A percentile compares a stretch with the other conserved stretches of the same genome.
Conservation (phyloP, 2,329 filamentous ascomycete species). For the Drechmeria coniospora region DNA sequence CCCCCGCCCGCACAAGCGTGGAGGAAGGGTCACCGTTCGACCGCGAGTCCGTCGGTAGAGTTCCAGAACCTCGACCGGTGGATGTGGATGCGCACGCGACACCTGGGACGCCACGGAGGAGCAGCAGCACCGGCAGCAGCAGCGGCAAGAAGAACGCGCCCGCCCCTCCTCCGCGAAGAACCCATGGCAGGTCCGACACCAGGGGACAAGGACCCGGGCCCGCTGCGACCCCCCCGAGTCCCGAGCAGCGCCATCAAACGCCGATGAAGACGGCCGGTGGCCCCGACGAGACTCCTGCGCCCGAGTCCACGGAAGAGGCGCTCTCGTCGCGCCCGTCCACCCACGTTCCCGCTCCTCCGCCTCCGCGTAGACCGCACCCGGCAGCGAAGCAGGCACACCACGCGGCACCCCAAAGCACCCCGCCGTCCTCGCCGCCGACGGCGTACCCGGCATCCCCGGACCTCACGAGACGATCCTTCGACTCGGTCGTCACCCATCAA, state of each 20-base stretch:
- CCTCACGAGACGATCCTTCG: no score
- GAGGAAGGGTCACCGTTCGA: slow-evolving; percentile 40
- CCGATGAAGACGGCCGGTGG: no score
- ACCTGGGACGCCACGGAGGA: not conserved
- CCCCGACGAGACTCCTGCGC: slow-evolving; percentile 25
- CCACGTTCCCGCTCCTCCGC: slow-evolving; percentile 35
- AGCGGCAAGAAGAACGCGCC: slow-evolving; percentile 28
- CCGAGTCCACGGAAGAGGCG: slow-evolving; percentile 36
- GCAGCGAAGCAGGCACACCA: slow-evolving; percentile 16
- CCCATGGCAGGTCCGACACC: slow-evolving; percentile 31
- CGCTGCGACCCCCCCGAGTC: not conserved
- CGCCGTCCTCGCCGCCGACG: no score
- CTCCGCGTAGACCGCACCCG: slow-evolving; percentile 33
- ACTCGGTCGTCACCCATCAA: slow-evolving; percentile 7
- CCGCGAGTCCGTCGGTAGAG: slow-evolving; percentile 35
- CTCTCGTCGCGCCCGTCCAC: slow-evolving; percentile 24
- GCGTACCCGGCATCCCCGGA: no score
- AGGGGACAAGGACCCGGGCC: slow-evolving; percentile 15
- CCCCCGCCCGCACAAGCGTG: slow-evolving; percentile 29
- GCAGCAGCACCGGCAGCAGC: not conserved
- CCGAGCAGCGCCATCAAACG: not conserved
- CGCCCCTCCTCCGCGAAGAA: slow-evolving; percentile 34
- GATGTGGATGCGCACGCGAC: not conserved
- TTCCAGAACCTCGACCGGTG: slow-evolving; percentile 22
- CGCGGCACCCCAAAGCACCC: no score